Base-by-base conservation (phyloP, 345 rosid species). In the Firmiana major region DNA sequence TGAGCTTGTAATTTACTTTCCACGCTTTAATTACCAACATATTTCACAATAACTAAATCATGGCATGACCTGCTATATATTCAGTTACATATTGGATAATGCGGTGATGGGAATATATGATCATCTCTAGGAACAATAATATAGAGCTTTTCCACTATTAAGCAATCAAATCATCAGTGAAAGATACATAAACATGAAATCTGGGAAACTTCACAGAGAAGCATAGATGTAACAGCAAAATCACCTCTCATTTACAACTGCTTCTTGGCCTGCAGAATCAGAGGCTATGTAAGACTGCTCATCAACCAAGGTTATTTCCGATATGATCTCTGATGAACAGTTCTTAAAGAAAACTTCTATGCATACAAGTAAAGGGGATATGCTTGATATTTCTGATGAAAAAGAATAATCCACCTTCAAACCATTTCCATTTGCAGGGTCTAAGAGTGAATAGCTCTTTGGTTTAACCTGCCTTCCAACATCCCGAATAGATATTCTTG, bases 391-490 rank as follows among this genome's bases (percentile, higher is more conserved):
- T 81, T 92, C 87, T 70, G 94, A 86, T 63, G 94, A 87, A 85
- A 92, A 96, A 75, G 91, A 79, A 79, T 91, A 96, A 63, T 90
- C 93, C 78, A 89, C 90, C 87, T 89, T 92, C 89, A 95, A 83
- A 77, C 98, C 99, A 85, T 86, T 88, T 80, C 98, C 93, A 78
- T 86, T 89, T 51, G 92, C 85, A 78, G 94, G 89, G 77, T 93
- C 97, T 78, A 96, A 77, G 65, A 93, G 97, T 51, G 75, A 63
- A 77, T 92, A 87, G 66, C 78, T 83, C 88, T 92, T 96, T 77
- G 92, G 91, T 82, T 89, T 87, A 73, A 92, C 91, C 80, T 75
- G 80, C 75, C 74, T 80, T 81, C 89, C 97, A 75, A 95, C 79
- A 86, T 93, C 88, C 81, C 91, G 90, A 51, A 95, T 84, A 74